These are phyloP conservation scores for Dendrobium chrysotoxum DNA, from an alignment of 106 monocot genomes.

Conservation along the genomic window DNA sequence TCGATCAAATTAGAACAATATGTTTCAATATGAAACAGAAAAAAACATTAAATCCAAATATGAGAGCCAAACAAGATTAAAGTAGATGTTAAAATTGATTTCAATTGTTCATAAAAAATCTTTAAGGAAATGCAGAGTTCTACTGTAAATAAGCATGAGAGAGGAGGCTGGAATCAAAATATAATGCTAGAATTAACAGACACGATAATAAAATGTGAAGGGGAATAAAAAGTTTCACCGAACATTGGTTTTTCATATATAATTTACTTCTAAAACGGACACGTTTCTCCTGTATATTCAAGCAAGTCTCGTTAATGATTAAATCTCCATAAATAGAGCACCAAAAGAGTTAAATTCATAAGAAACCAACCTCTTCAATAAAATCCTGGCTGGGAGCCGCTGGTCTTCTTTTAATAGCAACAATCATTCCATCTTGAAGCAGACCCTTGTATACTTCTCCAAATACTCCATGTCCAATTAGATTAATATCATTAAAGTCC, in stretches of 20 bases:
- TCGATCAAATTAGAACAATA: not conserved
- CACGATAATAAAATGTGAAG: too few relatives aligned
- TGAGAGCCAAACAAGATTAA: too few relatives aligned
- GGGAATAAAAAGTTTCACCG: too few relatives aligned
- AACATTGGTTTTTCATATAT: not conserved
- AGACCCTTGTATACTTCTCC: slow-evolving; percentile 92
- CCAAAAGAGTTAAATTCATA: not conserved
- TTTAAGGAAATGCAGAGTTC: too few relatives aligned
- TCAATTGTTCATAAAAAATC: too few relatives aligned
- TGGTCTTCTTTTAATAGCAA: slow-evolving; percentile 77
- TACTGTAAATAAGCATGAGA: too few relatives aligned
- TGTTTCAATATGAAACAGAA: not conserved
- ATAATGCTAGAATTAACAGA: too few relatives aligned
- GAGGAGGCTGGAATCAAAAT: too few relatives aligned
- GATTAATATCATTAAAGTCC: slow-evolving; percentile 61
- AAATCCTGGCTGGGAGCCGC: slow-evolving; percentile 49
- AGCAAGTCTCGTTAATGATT: not conserved
- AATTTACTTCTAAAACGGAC: not conserved
- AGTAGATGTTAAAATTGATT: too few relatives aligned
- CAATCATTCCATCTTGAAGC: slow-evolving; percentile 80
- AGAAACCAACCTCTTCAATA: slow-evolving; percentile 49
- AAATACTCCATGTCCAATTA: slow-evolving; percentile 79
- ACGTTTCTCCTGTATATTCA: not conserved
- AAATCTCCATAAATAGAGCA: not conserved
- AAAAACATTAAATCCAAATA: not conserved